A percentile compares a stretch with the other conserved stretches of the same genome.
These are phyloP conservation scores for Candida sanyaensis DNA, from an alignment of 1,139 yeast species.

Conservation along the genomic window DNA sequence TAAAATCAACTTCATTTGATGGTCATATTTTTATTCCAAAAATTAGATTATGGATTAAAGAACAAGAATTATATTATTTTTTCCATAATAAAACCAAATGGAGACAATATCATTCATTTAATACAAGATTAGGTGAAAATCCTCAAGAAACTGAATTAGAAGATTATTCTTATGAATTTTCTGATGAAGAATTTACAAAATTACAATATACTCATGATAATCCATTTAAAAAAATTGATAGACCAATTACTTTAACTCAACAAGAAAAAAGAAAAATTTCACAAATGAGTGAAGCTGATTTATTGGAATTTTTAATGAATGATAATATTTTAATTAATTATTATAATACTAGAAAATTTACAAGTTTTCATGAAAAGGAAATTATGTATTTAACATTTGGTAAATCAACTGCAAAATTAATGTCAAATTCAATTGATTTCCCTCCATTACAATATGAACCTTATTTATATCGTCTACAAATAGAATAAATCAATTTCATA, in stretches of 20 bases:
- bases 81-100: slow-evolving; percentile 25
- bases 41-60: slow-evolving; percentile 33
- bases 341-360: slow-evolving; percentile 29
- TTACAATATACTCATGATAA: slow-evolving; percentile 18
- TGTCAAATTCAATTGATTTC: slow-evolving; percentile 28
- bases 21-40: slow-evolving; percentile 32
- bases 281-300: slow-evolving; percentile 24
- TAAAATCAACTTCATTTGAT: slow-evolving; percentile 20
- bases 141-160: slow-evolving; percentile 9
- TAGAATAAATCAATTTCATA: not conserved
- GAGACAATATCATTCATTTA: slow-evolving; percentile 27
- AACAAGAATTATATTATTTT: slow-evolving; percentile 21
- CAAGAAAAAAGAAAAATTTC: slow-evolving; percentile 22
- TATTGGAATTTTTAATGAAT: slow-evolving; percentile 29
- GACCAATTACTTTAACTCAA: slow-evolving; percentile 17
- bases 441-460: slow-evolving; percentile 39
- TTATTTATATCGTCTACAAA: not conserved
- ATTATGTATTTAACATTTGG: slow-evolving; percentile 32
- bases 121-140: slow-evolving; percentile 18
- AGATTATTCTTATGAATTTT: slow-evolving; percentile 21
- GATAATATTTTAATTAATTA: slow-evolving; percentile 38
- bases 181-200: slow-evolving; percentile 21
- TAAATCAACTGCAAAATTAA: slow-evolving; percentile 28
- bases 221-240: slow-evolving; percentile 10
- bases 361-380: slow-evolving; percentile 39